Evolutionary conservation across 768 basidiomycete species (phyloP), one percentile per base, ranked within the genome.

Genomic region (Tylopilus balloui): DNA sequence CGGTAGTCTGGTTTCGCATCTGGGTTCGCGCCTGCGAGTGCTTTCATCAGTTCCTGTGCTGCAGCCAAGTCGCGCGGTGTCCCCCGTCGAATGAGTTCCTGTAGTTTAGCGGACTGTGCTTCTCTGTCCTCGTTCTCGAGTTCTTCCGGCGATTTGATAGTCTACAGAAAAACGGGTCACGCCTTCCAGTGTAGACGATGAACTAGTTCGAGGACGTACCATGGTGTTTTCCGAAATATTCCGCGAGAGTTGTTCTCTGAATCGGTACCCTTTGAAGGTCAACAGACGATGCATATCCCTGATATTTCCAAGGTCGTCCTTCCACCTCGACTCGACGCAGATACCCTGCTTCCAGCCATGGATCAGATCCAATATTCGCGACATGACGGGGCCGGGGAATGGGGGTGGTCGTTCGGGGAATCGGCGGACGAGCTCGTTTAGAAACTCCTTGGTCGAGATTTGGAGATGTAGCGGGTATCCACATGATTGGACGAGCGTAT

Each of bases 381-480:
- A 81, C 95, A 98, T 99, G 58, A 96, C 90, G 19, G 92, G 86
- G 3, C 91, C 89, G 0, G 92, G 91, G 65, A 94, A 92, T 1
- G 92, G 88, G 1, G 96, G 95, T 3, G 96, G 96, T 38, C 95
- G 83, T 70, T 99, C 96, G 6, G 96, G 96, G 67, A 99, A 98
- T 57, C 94, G 83, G 42, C 95, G 84, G 21, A 99, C 96, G 65
- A 99, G 85, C 65, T 98, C 96, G 70, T 99, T 99, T 15, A 98
- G 76, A 65, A 97, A 99, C 62, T 98, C 96, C 64, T 99, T 98
- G 35, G 95, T 98, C 15, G 88, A 77, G 59, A 98, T 88, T 68
- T 99, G 96, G 20, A 99, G 84, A 65, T 98, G 96, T 50, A 99
- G 88, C 0, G 95, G 85, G 70, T 99, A 99, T 67, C 96, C 96